Base-by-base conservation (phyloP, 78 protist genomes). In the Isochrysis galbana region DNA sequence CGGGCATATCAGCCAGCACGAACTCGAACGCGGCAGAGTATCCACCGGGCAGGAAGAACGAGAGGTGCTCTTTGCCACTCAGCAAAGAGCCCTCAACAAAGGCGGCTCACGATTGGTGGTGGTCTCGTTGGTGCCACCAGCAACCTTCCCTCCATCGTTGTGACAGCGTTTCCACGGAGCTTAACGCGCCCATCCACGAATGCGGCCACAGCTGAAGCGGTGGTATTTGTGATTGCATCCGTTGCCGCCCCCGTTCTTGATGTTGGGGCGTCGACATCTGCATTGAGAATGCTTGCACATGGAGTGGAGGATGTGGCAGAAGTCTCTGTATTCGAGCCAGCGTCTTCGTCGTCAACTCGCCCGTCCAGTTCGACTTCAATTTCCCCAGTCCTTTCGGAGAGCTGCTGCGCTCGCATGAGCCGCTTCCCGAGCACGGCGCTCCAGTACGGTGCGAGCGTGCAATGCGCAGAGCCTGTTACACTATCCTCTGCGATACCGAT, bases 381-480 rank as follows among this genome's bases (percentile, higher is more conserved):
- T 51, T 51, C 61, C 7, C 61, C 61, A 19, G 29, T 14, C 61
- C 61, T 51, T 14, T 51, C 29, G 29, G 61, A 51, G 61, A 51
- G 61, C 61, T 51, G 61, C 61, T 51, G 61, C 61, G 61, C 61
- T 14, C 7, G 61, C 61, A 51, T 51, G 29, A 14, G 7, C 29
- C 61, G 7, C 61, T 51, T 51, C 29, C 61, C 61, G 61, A 51
- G 61, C 61, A 51, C 61, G 61, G 29, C 61, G 61, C 61, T 51
- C 94, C 94, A 91, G 90, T 38, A 91, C 39, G 70, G 83, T 0
- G 90, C 90, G 44, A 83, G 48, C 38, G 46, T 25, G 47, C 67
- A 45, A 78, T 83, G 90, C 46, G 94, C 94, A 19, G 94, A 91
- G 82, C 94, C 94, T 21, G 94, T 91, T 32, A 61, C 74, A 23